Base-by-base conservation (phyloP, 352 stramenopile species). In the Pythium coloratum region DNA sequence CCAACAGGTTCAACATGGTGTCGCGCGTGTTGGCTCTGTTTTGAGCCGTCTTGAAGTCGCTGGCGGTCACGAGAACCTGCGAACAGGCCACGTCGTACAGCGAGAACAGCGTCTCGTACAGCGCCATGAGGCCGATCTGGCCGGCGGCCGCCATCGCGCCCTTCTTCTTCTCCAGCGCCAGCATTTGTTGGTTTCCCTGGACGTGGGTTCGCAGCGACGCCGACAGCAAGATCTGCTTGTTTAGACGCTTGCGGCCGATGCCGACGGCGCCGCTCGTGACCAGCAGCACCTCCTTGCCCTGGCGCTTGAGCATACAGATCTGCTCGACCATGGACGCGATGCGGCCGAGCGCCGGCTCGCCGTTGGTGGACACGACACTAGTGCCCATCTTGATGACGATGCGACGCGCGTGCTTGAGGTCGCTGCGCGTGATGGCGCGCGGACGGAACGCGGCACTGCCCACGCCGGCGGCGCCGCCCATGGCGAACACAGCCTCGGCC, bases 111-210 rank as follows among this genome's bases (percentile, higher is more conserved):
- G 89, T 97, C 67, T 97, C 92, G 75, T 99, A 99, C 34, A 99
- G 82, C 70, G 96, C 98, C 96, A 99, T 99, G 75, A 99, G 90
- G 44, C 97, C 96, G 60, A 99, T 97, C 76, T 99, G 97, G 24
- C 97, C 97, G 26, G 96, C 97, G 0, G 97, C 96, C 0, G 87
- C 87, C 84, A 92, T 95, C 9, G 84, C 81, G 55, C 85, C 82
- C 57, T 95, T 90, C 69, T 94, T 93, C 72, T 92, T 89, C 58
- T 97, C 84, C 18, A 98, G 87, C 44, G 79, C 78, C 54, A 97
- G 82, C 83, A 96, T 97, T 66, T 90, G 84, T 69, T 97, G 90
- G 73, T 95, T 91, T 62, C 86, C 89, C 57, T 94, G 86, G 28
- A 97, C 86, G 70, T 95, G 86, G 32, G 84, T 94, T 16, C 89